Evolutionary conservation across 768 basidiomycete genomes (phyloP), one percentile per base, ranked within the genome.

Genomic region (Candolleomyces eurysporus): DNA sequence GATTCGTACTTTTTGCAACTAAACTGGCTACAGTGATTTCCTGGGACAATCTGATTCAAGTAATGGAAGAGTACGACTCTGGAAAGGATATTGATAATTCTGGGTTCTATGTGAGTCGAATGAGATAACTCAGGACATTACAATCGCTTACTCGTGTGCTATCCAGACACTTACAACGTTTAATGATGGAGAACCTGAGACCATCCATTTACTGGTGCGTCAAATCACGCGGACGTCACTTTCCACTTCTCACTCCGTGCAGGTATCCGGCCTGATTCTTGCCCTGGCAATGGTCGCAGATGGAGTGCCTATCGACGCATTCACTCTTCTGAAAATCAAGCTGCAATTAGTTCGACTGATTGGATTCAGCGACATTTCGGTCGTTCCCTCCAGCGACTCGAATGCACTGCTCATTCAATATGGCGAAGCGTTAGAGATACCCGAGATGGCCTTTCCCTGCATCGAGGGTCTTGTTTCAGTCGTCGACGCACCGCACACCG

Each of bases 221-320:
- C n/a, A 45, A 30, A 2, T 48, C 79, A 79, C 61, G 85, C 87
- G 61, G 48, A 75, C 64, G 52, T 6, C 26, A 17, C 46, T 39
- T 39, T 26, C 11, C 10, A 32, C 43, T n/a, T 32, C 16, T 17
- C 67, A 50, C 48, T 16, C 56, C 36, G 14, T 48, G 49, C 61
- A 91, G 89, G 77, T 79, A 53, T 83, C 85, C 1, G 67, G 87
- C 21, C 62, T 90, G 26, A 72, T 82, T 14, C 76, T 92, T 16
- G 80, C 84, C 61, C 72, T 92, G 53, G 81, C 84, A 56, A 87
- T 91, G 84, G 77, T 92, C 36, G 78, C 85, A 10, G 85, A 87
- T 61, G 89, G 89, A 7, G 76, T 88, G 49, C 57, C 72, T 16
- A 78, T 87, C 53, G 85, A 86, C 59, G 58, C 78, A 7, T 73